These are phyloP conservation scores for Boletus mariae DNA, from an alignment of 1,284 basidiomycete species.

Conservation along the genomic window DNA sequence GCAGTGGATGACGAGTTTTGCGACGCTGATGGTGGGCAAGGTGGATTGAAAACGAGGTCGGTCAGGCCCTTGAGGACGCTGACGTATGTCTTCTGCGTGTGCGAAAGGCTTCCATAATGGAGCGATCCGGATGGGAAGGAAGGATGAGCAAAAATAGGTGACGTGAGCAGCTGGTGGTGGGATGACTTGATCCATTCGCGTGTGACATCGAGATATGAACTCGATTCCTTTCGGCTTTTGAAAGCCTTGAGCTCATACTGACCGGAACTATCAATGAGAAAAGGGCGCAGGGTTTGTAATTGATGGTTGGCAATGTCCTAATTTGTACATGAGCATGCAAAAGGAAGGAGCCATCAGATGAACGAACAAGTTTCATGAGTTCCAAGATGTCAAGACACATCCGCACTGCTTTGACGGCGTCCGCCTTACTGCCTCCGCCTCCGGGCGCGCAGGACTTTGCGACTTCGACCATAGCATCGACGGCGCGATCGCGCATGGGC, in stretches of 20 bases:
- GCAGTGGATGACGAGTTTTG: slow-evolving; percentile 29
- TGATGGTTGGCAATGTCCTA: slow-evolving; percentile 96
- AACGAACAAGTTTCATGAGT: slow-evolving; percentile 88
- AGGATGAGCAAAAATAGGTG: slow-evolving; percentile 41
- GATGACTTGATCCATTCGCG: slow-evolving; percentile 59
- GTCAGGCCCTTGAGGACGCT: slow-evolving; percentile 63
- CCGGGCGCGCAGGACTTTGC: slow-evolving; percentile 58
- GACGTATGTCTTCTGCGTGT: slow-evolving; percentile 54
- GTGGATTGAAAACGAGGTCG: slow-evolving; percentile 67
- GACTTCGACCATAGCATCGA: slow-evolving; percentile 79
- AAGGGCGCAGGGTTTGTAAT: slow-evolving; percentile 82
- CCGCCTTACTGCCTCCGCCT: slow-evolving; percentile 50
- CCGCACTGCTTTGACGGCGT: slow-evolving; percentile 74
- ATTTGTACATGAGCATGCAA: slow-evolving; percentile 18
- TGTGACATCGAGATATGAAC: slow-evolving; percentile 53
- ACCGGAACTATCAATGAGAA: slow-evolving; percentile 76
- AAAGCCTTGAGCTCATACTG: slow-evolving; percentile 82
- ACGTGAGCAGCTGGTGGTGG: slow-evolving; percentile 36
- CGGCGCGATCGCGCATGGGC: slow-evolving; percentile 83
- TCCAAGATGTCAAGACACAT: slow-evolving; percentile 90
- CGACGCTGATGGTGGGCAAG: slow-evolving; percentile 34
- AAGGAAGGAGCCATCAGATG: slow-evolving; percentile 15
- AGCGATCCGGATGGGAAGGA: slow-evolving; percentile 39
- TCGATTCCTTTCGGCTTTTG: slow-evolving; percentile 50
- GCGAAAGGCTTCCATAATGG: slow-evolving; percentile 41